Evolutionary conservation across 148 eudicot species (phyloP), one percentile per base, ranked within the genome.

Genomic region (Talinum fruticosum): DNA sequence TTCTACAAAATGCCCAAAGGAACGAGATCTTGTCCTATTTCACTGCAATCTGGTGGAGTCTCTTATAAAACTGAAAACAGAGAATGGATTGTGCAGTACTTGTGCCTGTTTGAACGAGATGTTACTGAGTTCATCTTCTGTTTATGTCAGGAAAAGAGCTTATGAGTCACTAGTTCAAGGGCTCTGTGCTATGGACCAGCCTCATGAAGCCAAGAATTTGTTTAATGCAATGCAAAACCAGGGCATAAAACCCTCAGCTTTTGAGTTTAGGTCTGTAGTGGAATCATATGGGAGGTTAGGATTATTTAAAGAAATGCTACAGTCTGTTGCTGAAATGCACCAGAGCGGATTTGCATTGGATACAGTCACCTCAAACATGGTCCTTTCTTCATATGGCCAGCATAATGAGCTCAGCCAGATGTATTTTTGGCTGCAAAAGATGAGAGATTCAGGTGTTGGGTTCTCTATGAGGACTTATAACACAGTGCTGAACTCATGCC

Each of bases 271-370:
- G 71, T 92, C 92, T 47, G 54, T 91, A 37, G 80, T 92, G 66
- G 87, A 89, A 80, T 88, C 90, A n/a, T 91, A 90, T 78, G 98
- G 99, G 41, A 87, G 85, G 61, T 54, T 83, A 69, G 96, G 94
- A 41, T 82, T 84, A 75, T 91, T 89, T 69, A 75, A 86, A 36
- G 88, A 92, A 30, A 92, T 92, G 97, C 85, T 84, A 75, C 87
- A 84, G 81, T 79, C 57, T 76, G 78, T 88, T 67, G 81, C 10
- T 70, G 65, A 75, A 30, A 91, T 95, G 97, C 93, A 90, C 69
- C 75, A 67, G 6, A 78, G 79, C 38, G 94, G 94, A 10, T 84
- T 86, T 67, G 74, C 69, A 23, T 66, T 91, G 75, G 97, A 95
- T 79, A 89, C 88, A 5, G 84, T 92, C 72, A 84, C 89, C 68